A percentile compares a stretch with the other conserved stretches of the same genome.
Evolutionary conservation across 768 basidiomycete genomes (phyloP).

Genomic region (Leucosporidium yakuticum): DNA sequence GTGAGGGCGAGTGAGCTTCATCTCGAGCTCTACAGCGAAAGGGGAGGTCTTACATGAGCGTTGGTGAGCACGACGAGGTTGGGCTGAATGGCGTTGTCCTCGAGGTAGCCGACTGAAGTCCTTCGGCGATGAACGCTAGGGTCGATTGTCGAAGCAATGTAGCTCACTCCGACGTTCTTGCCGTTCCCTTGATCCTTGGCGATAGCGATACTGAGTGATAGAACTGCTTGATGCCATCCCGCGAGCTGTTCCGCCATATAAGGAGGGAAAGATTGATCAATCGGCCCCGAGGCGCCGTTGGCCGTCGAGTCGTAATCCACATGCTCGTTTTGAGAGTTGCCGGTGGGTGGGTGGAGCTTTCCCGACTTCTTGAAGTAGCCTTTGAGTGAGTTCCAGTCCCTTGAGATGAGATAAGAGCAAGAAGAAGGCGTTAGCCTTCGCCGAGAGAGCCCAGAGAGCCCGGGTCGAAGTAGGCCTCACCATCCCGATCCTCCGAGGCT

Average conservation of each 20-base stretch:
- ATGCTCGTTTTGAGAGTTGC: no score
- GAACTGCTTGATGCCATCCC: constrained; percentile 11
- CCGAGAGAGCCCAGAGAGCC: no score
- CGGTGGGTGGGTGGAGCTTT: no score
- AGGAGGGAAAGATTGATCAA: constrained; percentile 9
- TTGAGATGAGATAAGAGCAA: no score
- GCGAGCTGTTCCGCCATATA: constrained; percentile 14
- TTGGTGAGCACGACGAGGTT: constrained; percentile 46
- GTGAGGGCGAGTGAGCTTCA: constrained; percentile 15
- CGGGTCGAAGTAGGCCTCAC: no score
- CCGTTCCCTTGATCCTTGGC: constrained; percentile 14
- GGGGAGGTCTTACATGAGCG: no score
- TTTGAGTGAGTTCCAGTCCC: no score
- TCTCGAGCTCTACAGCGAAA: no score
- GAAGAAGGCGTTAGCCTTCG: no score
- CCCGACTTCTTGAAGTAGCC: no score
- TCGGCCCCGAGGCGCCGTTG: constrained; percentile 7
- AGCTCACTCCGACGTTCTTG: constrained; percentile 9
- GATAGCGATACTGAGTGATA: background rate
- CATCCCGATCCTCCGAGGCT: no score
- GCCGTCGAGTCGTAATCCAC: no score
- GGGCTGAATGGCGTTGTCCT: constrained; percentile 6
- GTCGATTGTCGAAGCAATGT: constrained; percentile 8
- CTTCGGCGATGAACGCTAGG: constrained; percentile 5
- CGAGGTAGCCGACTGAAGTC: constrained; percentile 21